phyloP scores from a whole-genome alignment of 176 grass and related monocot genomes.

The Bolboschoenus planiculmis region DNA sequence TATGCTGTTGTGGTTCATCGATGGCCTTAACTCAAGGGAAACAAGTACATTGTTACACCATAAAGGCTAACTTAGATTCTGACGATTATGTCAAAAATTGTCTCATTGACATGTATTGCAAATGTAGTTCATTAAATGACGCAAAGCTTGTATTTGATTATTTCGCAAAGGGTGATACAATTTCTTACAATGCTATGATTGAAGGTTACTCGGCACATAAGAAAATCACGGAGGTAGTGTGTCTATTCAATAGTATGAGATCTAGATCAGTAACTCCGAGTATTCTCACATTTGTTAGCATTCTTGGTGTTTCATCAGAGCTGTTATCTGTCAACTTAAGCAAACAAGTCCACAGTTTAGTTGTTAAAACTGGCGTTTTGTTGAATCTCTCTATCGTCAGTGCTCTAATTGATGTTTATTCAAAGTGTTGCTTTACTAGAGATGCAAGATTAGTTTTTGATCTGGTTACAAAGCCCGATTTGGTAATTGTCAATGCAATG shows the following conservation, averaged over 20 bases:
- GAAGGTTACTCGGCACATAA: slow-evolving; percentile 66
- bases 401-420: slow-evolving; percentile 72
- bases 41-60: slow-evolving; percentile 56
- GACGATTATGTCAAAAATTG: slow-evolving; percentile 70
- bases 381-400: slow-evolving; percentile 48
- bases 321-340: slow-evolving; percentile 40
- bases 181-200: slow-evolving; percentile 79
- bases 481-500: slow-evolving; percentile 74
- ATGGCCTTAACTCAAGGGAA: slow-evolving; percentile 45
- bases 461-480: slow-evolving; percentile 43
- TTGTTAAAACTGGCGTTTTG: slow-evolving; percentile 51
- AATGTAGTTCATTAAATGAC: slow-evolving; percentile 42
- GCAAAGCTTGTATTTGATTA: slow-evolving; percentile 56
- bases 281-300: slow-evolving; percentile 52
- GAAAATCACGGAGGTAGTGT: slow-evolving; percentile 34
- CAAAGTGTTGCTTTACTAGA: slow-evolving; percentile 53
- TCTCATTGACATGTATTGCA: slow-evolving; percentile 72
- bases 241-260: slow-evolving; percentile 58
- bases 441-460: slow-evolving; percentile 61
- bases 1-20: slow-evolving; percentile 54
- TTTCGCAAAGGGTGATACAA: slow-evolving; percentile 34
- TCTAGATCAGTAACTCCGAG: slow-evolving; percentile 39
- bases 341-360: slow-evolving; percentile 61
- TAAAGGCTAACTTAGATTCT: slow-evolving; percentile 52
- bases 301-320: slow-evolving; percentile 56